Conservation (phyloP, 1,139 yeast species). For the Scheffersomyces cryptocercus region DNA sequence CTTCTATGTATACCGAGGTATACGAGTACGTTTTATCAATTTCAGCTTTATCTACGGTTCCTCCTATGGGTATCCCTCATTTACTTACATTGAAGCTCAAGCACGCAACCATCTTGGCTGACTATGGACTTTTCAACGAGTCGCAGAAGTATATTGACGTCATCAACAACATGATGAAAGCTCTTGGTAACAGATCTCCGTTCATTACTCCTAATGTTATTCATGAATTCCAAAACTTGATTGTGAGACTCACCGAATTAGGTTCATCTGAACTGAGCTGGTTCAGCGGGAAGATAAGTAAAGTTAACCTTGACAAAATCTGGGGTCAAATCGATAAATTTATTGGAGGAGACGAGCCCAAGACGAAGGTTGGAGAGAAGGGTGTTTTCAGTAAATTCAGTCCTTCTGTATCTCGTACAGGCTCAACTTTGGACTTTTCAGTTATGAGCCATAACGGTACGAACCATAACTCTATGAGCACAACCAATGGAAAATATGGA, state of each 20-base stretch:
- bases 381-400: constrained; percentile 76
- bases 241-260: constrained; percentile 47
- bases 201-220: constrained; percentile 36
- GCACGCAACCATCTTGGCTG: constrained; percentile 67
- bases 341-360: constrained; percentile 80
- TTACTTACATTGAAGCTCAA: constrained; percentile 55
- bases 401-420: constrained; percentile 58
- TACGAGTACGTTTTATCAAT: constrained; percentile 59
- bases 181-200: constrained; percentile 36
- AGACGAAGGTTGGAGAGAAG: constrained; percentile 38
- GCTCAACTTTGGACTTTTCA: constrained; percentile 49
- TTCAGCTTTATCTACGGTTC: constrained; percentile 21
- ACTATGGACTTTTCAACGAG: constrained; percentile 55
- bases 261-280: constrained; percentile 50
- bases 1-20: constrained; percentile 62
- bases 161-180: constrained; percentile 45
- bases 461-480: no score
- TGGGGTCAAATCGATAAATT: constrained; percentile 91
- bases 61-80: constrained; percentile 43
- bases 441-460: constrained; percentile 9
- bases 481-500: no score
- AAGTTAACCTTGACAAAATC: constrained; percentile 79
- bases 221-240: constrained; percentile 39
- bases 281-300: constrained; percentile 64
- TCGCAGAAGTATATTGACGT: constrained; percentile 63